Evolutionary conservation across 2,329 filamentous ascomycete species (phyloP).

Genomic region (Fusarium verrucosum): DNA sequence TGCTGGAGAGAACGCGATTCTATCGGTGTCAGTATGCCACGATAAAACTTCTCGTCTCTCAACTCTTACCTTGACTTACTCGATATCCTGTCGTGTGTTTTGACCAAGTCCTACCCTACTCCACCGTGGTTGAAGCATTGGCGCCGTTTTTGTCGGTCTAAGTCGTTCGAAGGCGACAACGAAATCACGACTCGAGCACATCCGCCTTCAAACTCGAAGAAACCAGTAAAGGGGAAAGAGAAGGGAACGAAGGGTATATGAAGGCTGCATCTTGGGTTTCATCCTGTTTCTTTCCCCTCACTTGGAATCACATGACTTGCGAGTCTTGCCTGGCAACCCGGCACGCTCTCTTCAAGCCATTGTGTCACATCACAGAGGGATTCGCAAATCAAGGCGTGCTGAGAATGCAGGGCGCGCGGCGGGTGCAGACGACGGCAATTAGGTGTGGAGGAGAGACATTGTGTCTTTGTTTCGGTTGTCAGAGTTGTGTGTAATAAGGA

Average conservation of each 20-base stretch:
- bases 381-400: slow-evolving; percentile 29
- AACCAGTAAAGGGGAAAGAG: slow-evolving; percentile 9
- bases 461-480: slow-evolving; percentile 7
- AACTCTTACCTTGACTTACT: slow-evolving; percentile 16
- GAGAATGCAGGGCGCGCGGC: slow-evolving; percentile 28
- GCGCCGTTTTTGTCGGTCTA: neutral
- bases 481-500: slow-evolving; percentile 14
- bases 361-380: slow-evolving; percentile 43
- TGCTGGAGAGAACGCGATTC: neutral
- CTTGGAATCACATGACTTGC: slow-evolving; percentile 46
- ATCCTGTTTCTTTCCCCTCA: slow-evolving; percentile 48
- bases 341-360: slow-evolving; percentile 30
- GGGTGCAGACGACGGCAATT: slow-evolving; percentile 10
- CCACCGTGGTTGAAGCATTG: slow-evolving; percentile 17
- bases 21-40: slow-evolving; percentile 14
- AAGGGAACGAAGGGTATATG: slow-evolving; percentile 21
- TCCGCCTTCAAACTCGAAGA: slow-evolving; percentile 3
- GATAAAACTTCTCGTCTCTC: neutral
- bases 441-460: slow-evolving; percentile 6
- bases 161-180: slow-evolving; percentile 18
- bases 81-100: neutral
- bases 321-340: slow-evolving; percentile 35
- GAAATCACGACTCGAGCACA: slow-evolving; percentile 5
- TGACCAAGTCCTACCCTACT: slow-evolving; percentile 16
- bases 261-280: slow-evolving; percentile 37